Evolutionary conservation across 1,139 yeast genomes (phyloP).

Genomic region (Sugiyamaella paludigena): DNA sequence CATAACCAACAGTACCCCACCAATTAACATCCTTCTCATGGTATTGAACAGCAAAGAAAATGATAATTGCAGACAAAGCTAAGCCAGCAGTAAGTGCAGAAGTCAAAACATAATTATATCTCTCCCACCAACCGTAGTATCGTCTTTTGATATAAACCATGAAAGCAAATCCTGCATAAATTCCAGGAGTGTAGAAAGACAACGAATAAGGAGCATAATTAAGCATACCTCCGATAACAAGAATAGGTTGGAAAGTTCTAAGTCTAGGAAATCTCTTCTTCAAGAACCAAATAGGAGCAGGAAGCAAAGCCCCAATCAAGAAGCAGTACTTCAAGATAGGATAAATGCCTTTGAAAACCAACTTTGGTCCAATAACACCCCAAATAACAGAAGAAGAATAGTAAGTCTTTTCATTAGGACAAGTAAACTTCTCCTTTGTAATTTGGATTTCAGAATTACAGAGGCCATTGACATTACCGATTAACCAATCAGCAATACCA

Average conservation of each 20-base stretch:
- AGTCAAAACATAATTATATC: constrained; percentile 60
- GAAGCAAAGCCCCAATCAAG: constrained; percentile 46
- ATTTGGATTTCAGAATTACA: constrained; percentile 45
- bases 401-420: constrained; percentile 45
- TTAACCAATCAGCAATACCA: constrained; percentile 55
- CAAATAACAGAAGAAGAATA: constrained; percentile 55
- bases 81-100: constrained; percentile 60
- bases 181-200: constrained; percentile 50
- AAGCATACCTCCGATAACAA: constrained; percentile 47
- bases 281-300: constrained; percentile 42
- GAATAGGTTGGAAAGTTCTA: constrained; percentile 48
- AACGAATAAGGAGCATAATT: constrained; percentile 50
- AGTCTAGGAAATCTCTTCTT: constrained; percentile 9
- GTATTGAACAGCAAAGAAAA: constrained; percentile 56
- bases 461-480: constrained; percentile 46
- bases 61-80: constrained; percentile 54
- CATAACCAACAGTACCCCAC: constrained; percentile 50
- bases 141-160: constrained; percentile 52
- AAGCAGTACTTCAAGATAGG: constrained; percentile 47
- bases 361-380: constrained; percentile 66
- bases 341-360: constrained; percentile 49
- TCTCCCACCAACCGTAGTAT: constrained; percentile 59
- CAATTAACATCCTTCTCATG: constrained; percentile 44
- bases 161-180: constrained; percentile 50
- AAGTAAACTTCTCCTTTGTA: constrained; percentile 32